Base-by-base conservation (phyloP, 1,284 basidiomycete genomes). In the Takashimella tepidaria region DNA sequence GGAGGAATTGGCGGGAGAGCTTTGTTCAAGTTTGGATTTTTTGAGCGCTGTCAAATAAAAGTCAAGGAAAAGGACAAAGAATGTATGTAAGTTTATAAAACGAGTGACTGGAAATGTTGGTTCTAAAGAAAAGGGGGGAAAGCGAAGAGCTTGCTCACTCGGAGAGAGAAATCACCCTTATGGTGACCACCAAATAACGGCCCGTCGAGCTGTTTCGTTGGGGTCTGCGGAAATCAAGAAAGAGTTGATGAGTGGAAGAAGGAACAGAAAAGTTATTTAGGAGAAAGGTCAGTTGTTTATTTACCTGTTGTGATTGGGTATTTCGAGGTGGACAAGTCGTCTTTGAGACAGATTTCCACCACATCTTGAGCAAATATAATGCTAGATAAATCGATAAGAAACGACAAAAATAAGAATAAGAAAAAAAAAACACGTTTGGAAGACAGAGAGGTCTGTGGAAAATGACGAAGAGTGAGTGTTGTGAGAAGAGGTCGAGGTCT, bases 141-240 rank as follows among this genome's bases (percentile, higher is more conserved):
- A 37, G 31, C 20, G 13, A 27, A 51, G 27, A 24, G 51, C 8
- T 11, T 26, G 54, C 59, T 51, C 23, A 56, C 57, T 21, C 55
- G 53, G 20, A 61, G 42, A 2, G 60, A 61, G 27, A 61, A 61
- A 43, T 61, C 60, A 2, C 60, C 57, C 1, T 44, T 40, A 26
- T 59, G 53, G 46, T 61, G 60, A 4, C 57, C 57, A 11, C 57
- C 57, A 25, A 61, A 61, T 16, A 37, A 16, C 8, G 31, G 31
- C 10, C 31, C 31, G 16, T 37, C 31, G 31, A 37, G 31, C 8
- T 8, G n/a, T n/a, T n/a, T n/a, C n/a, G n/a, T n/a, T n/a, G n/a
- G n/a, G n/a, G n/a, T n/a, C n/a, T n/a, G n/a, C n/a, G n/a, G n/a
- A n/a, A n/a, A n/a, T n/a, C n/a, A n/a, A n/a, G n/a, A n/a, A n/a